Evolutionary conservation across 192 early-diverging fungal species (phyloP), one percentile per base, ranked within the genome.

Genomic region (Coemansia sp.): DNA sequence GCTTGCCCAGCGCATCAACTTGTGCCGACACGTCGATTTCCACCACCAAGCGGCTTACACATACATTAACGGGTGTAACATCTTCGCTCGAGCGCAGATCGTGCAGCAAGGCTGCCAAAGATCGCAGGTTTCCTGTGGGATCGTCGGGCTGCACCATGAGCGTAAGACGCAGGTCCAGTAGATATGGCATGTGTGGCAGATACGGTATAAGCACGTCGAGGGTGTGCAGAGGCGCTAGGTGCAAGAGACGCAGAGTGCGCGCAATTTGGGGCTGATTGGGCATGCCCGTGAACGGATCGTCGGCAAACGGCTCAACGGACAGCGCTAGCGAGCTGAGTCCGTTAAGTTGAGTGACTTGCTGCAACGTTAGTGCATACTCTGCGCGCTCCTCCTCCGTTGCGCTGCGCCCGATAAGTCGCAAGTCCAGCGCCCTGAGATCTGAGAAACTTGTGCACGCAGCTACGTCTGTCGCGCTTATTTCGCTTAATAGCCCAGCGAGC

Each of bases 401-500:
- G 13, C 27, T 15, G 4, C 12, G 0, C 27, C 40, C 61, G 18
- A 63, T 23, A 21, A 38, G 40, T 0, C 61, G 61, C 22, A 69
- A 1, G 33, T 41, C 33, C 10, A 69, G 52, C 18, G 17, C 14
- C 8, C 33, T 46, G 21, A 69, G 39, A 10, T 41, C 12, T 9
- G 34, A 7, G 38, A 69, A 62, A 2, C 11, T 14, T 11, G 67
- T 2, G 13, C 46, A 53, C 27, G 27, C 27, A 18, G 41, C 47
- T 8, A 57, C 18, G 23, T 44, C 27, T 1, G 19, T 2, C 1
- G 67, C 27, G 27, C 7, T 54, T 0, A 69, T 30, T 33, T 62
- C 38, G 22, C 19, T 9, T 25, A 61, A 21, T 30, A 58, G 60
- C 7, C 55, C 49, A 18, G 50, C 60, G 10, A 69, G 19, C 15